Evolutionary conservation across 2,329 filamentous ascomycete genomes (phyloP), one percentile per base, ranked within the genome.

Genomic region (Aquanectria penicillioides): DNA sequence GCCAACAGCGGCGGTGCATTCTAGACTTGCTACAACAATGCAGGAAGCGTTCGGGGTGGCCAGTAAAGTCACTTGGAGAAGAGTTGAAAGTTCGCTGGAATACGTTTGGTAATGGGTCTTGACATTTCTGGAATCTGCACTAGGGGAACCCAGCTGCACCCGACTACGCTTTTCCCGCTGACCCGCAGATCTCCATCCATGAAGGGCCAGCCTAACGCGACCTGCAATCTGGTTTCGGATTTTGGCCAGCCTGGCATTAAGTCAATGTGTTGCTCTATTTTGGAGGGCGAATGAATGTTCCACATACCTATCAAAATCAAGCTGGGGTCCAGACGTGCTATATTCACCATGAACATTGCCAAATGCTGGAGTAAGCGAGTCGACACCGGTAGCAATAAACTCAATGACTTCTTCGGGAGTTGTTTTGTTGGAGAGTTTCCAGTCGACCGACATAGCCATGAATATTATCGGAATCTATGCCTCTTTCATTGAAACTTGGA

Each of bases 331-430:
- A 12, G 84, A 75, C 0, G 85, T 83, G 0, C 89, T 89, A 73
- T 93, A 93, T 66, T 88, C 85, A 7, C 90, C 90, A 74, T 93
- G 90, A 37, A 93, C 87, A 67, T 93, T 93, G 3, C 90, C 90
- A 73, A 93, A 49, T 90, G 2, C 88, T 88, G 0, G 90, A 90
- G 90, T 90, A 12, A 93, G 77, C 77, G 88, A 89, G 67, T 92
- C 87, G 68, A 93, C 89, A 0, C 89, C 90, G 12, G 89, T 90
- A 2, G 79, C 82, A 3, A 91, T 83, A 66, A 93, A 93, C 66
- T 90, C 86, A 60, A 87, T 81, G 6, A 87, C 88, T 74, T 92
- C 85, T 60, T 90, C 88, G 0, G 86, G 83, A 0, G 87, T 91
- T 0, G 89, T 93, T 28, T 91, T 58, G 73, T 74, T 48, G 64